Evolutionary conservation across 768 basidiomycete genomes (phyloP), one percentile per base, ranked within the genome.

Genomic region (Termitomyces sp.): DNA sequence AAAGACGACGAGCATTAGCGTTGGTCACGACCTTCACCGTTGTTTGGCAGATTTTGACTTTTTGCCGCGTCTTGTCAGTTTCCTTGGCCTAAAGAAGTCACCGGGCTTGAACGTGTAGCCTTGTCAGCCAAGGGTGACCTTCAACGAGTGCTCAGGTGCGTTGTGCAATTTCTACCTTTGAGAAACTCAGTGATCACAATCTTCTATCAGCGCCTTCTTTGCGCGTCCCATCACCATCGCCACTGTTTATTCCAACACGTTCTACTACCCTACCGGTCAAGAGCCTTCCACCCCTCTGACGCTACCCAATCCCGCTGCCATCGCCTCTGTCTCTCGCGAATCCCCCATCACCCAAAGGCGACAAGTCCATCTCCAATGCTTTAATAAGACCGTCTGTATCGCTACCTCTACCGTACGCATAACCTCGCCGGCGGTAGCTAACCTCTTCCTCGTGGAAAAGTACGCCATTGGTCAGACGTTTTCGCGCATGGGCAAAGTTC

Each of bases 71-170:
- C 12, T 53, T 24, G 43, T 9, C 31, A 84, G 82, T 81, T 77
- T 67, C 73, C 78, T 49, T 84, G 83, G 79, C 83, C 84, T 0
- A 57, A 70, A 42, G 74, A 69, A 16, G 65, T 79, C 44, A 84
- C 79, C 31, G 85, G 85, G 27, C 60, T 88, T n/a, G 88, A 89
- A 68, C 79, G 88, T 22, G 80, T 89, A 51, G 80, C 85, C 57
- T 76, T 89, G 29, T 81, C 85, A 34, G 82, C 87, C 0, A 86
- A 86, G 61, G 88, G 87, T 2, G 86, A 89, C 67, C 68, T 90
- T 6, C 88, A 89, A 67, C 78, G 87, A 27, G 69, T 86, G 20
- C 70, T 89, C 20, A 88, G 87, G 88, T 86, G 63, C 18, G 64
- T 58, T 16, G 7, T 27, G 14, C 26, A 34, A 22, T 29, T 50